Evolutionary conservation across 371 early-diverging fungal species (phyloP), one percentile per base, ranked within the genome.

Genomic region (Chytridiales sp.): DNA sequence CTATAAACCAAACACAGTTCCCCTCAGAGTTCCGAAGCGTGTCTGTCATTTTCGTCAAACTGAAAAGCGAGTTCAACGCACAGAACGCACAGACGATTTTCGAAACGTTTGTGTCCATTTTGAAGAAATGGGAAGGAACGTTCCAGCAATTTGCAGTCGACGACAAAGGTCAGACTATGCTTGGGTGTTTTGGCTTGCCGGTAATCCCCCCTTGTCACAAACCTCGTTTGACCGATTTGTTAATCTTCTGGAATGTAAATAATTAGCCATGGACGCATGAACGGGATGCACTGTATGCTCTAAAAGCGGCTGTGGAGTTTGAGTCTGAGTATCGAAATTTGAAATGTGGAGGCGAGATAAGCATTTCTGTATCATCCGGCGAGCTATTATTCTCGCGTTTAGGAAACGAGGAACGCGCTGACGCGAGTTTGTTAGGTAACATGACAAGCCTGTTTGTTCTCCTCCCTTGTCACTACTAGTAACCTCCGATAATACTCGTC

Each of bases 121-220:
- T 44, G 11, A 22, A 44, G 22, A 21, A 8, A 6, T n/a, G 22
- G 13, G 21, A 44, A 11, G 44, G 44, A 17, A 22, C 22, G 11
- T 44, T 44, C 22, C 44, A 44, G 44, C 44, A 44, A 22, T 44
- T 44, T 44, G 15, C 32, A 38, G 54, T 54, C 27, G 54, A 54
- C 29, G 54, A 54, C 29, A 54, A 54, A 24, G 54, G 54, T 13
- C 54, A 54, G 41, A 54, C 54, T 24, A 38, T 54, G 54, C 54
- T 54, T 39, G 54, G 41, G 22, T 40, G 39, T 21, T 38, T 54
- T 41, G 54, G 54, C 8, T 42, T 54, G 13, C 54, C 54, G 13
- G 54, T 54, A 54, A 26, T 26, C 19, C n/a, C n/a, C n/a, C n/a
- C n/a, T n/a, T n/a, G n/a, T 29, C 24, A 19, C 13, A 13, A n/a